Evolutionary conservation across 176 grass and related monocot species (phyloP).

Genomic region (Phoenix roebelenii): DNA sequence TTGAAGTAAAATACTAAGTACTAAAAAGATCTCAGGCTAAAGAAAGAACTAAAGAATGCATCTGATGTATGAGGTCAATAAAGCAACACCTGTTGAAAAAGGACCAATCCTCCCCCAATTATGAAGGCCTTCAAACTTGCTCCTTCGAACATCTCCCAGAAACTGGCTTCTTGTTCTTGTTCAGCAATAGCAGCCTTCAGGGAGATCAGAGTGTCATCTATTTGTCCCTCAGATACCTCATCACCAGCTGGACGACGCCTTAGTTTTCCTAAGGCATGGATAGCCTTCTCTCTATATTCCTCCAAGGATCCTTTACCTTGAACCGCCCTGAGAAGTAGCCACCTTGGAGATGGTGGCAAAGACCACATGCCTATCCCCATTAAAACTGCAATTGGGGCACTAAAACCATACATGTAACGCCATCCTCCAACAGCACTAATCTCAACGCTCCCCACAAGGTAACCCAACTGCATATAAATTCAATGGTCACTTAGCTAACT

Average conservation of each 20-base stretch:
- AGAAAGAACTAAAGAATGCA: not conserved
- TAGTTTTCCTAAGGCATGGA: slow-evolving; percentile 49
- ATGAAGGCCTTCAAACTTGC: slow-evolving; percentile 91
- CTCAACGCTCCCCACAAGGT: slow-evolving; percentile 65
- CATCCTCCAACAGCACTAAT: slow-evolving; percentile 74
- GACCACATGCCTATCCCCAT: slow-evolving; percentile 79
- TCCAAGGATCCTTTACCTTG: slow-evolving; percentile 66
- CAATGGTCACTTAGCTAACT: not conserved
- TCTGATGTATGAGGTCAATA: too few species aligned
- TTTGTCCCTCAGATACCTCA: slow-evolving; percentile 43
- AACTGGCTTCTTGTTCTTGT: slow-evolving; percentile 55
- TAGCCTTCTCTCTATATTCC: slow-evolving; percentile 68
- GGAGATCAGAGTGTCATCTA: slow-evolving; percentile 64
- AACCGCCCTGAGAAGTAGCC: slow-evolving; percentile 81
- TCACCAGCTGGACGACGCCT: slow-evolving; percentile 51
- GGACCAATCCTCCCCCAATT: slow-evolving; percentile 89
- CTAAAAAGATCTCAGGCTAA: not conserved
- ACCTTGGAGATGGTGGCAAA: slow-evolving; percentile 74
- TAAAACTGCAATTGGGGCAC: slow-evolving; percentile 62
- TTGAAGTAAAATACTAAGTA: slow-evolving; percentile 7
- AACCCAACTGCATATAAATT: slow-evolving; percentile 58
- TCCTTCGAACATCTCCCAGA: slow-evolving; percentile 79
- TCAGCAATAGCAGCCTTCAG: slow-evolving; percentile 69
- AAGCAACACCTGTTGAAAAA: slow-evolving; percentile 73
- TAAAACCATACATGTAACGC: slow-evolving; percentile 87